Evolutionary conservation across 1,139 yeast genomes (phyloP).

Genomic region (Geotrichum candidum): DNA sequence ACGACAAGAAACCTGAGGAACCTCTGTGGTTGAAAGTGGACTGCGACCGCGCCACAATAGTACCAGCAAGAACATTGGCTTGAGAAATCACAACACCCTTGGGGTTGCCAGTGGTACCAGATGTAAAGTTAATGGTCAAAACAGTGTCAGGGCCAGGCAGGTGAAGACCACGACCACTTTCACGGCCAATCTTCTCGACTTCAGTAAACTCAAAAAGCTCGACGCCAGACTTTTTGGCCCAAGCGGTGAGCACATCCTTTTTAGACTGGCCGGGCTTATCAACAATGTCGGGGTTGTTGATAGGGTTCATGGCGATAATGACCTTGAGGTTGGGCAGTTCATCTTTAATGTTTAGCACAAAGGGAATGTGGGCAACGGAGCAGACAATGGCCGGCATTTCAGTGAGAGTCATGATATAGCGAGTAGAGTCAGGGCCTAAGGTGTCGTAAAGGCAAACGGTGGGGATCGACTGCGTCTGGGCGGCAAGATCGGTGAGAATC

Average conservation of each 20-base stretch:
- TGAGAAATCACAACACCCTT: slow-evolving; percentile 69
- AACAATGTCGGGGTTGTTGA: slow-evolving; percentile 2
- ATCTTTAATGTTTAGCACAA: slow-evolving; percentile 39
- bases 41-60: slow-evolving; percentile 32
- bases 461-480: slow-evolving; percentile 46
- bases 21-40: slow-evolving; percentile 17
- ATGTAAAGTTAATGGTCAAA: slow-evolving; percentile 68
- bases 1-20: slow-evolving; percentile 35
- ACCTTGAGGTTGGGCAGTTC: slow-evolving; percentile 39
- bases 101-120: slow-evolving; percentile 72
- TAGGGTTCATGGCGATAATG: slow-evolving; percentile 34
- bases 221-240: slow-evolving; percentile 37
- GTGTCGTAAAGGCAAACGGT: slow-evolving; percentile 63
- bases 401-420: slow-evolving; percentile 51
- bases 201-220: slow-evolving; percentile 46
- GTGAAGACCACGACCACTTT: slow-evolving; percentile 42
- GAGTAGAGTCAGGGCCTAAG: slow-evolving; percentile 54
- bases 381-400: slow-evolving; percentile 52
- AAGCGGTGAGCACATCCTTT: slow-evolving; percentile 28
- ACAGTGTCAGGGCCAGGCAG: slow-evolving; percentile 51
- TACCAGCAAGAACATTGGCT: slow-evolving; percentile 46
- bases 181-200: slow-evolving; percentile 50
- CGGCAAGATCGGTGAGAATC: slow-evolving; percentile 56
- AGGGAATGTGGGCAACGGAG: slow-evolving; percentile 44
- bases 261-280: slow-evolving; percentile 26